phyloP scores from a whole-genome alignment of 225 moss, liverwort and hornwort species.

The Sphagnum contortum region DNA sequence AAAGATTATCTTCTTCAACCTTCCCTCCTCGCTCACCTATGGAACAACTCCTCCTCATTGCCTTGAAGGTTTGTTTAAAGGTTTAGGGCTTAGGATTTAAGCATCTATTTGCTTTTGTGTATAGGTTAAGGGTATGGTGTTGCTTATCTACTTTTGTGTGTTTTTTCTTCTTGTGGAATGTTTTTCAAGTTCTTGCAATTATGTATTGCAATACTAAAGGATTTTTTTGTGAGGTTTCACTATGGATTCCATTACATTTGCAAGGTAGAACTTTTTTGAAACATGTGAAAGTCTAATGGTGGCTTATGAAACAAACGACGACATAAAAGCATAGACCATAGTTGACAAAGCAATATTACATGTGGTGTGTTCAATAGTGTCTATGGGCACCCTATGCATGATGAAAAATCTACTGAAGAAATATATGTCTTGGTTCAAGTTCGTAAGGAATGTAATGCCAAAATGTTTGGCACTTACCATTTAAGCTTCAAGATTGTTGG shows the following conservation, averaged over 20 bases:
- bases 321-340: background rate
- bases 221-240: background rate
- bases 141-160: too few species aligned
- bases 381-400: background rate
- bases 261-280: background rate
- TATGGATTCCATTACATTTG: background rate
- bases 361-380: background rate
- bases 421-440: background rate
- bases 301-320: background rate
- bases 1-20: too few species aligned
- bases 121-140: too few species aligned
- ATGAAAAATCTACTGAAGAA: background rate
- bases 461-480: background rate
- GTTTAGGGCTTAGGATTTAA: too few species aligned
- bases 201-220: background rate
- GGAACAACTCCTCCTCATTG: too few species aligned
- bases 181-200: too few species aligned
- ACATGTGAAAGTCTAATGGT: background rate
- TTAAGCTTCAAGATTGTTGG: background rate
- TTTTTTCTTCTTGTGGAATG: too few species aligned
- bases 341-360: constrained; percentile 1
- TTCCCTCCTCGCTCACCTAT: too few species aligned
- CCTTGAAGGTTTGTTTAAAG: too few species aligned
- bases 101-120: too few species aligned
- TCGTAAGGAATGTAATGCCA: background rate